Conservation (phyloP, 495 filamentous ascomycete genomes). For the Beverwykella pulmonaria region DNA sequence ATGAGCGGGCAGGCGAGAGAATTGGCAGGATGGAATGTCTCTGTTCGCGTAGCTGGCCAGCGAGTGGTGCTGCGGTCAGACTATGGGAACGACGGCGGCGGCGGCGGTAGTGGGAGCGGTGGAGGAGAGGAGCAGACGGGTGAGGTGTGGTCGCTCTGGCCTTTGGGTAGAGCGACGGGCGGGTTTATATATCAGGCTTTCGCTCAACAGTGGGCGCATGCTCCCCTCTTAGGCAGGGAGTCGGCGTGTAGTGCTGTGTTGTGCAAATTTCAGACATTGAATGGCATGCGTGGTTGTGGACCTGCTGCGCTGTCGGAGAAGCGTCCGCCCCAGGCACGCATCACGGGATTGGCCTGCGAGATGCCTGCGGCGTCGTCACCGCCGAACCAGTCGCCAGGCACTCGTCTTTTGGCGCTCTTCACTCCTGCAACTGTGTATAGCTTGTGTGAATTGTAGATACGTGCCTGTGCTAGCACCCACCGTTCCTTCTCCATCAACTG, state of each 20-base stretch:
- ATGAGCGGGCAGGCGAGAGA: conserved; percentile 20
- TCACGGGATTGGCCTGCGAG: neutral
- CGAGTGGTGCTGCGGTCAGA: neutral
- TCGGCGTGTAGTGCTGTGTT: conserved; percentile 8
- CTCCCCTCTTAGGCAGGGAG: neutral
- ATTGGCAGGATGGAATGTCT: neutral
- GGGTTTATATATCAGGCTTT: conserved; percentile 19
- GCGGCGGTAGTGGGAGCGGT: neutral
- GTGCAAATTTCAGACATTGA: conserved; percentile 30
- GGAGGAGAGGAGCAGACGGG: neutral
- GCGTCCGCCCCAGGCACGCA: neutral
- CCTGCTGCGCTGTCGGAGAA: conserved; percentile 7
- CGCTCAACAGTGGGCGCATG: conserved; percentile 23
- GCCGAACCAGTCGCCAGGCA: neutral
- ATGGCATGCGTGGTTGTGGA: conserved; percentile 15
- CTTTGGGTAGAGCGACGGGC: neutral
- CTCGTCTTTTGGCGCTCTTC: neutral
- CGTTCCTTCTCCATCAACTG: neutral
- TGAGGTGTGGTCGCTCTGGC: neutral
- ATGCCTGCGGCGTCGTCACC: neutral
- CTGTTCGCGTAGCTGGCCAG: neutral
- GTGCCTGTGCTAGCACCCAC: neutral
- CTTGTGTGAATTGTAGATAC: neutral
- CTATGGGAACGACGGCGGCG: neutral
- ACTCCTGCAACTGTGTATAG: neutral